Evolutionary conservation across 441 rosid species (phyloP).

Genomic region (Omphalea diandra): DNA sequence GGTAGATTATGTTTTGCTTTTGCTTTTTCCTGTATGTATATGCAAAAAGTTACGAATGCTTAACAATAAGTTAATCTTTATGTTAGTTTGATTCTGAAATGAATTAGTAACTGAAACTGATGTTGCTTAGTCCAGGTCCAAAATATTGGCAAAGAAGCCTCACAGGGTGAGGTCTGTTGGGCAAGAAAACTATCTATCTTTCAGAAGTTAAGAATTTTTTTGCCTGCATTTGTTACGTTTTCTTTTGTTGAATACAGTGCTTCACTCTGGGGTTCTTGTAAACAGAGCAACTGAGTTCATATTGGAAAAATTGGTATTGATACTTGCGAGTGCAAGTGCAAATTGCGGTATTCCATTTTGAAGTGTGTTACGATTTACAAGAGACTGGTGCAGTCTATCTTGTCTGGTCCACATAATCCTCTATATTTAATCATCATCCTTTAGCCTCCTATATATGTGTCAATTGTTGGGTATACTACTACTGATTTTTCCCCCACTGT

Average conservation of each 20-base stretch:
- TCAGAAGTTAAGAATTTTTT: neutral
- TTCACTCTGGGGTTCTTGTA: neutral
- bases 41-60: neutral
- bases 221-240: neutral
- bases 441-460: neutral
- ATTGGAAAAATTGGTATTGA: neutral
- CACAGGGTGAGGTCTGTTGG: neutral
- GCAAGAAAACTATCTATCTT: neutral
- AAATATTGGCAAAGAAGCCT: neutral
- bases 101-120: neutral
- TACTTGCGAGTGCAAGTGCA: neutral
- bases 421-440: too few relatives aligned
- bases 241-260: neutral
- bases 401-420: neutral
- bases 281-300: neutral
- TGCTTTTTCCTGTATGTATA: slow-evolving; percentile 17
- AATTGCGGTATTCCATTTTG: neutral
- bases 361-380: neutral
- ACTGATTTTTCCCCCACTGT: neutral
- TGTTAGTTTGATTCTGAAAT: neutral
- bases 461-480: neutral
- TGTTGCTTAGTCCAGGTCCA: neutral
- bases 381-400: neutral
- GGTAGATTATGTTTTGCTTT: slow-evolving; percentile 33
- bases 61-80: neutral